Conservation (phyloP, 139 green algal genomes). For the Diplosphaera chodatii region DNA sequence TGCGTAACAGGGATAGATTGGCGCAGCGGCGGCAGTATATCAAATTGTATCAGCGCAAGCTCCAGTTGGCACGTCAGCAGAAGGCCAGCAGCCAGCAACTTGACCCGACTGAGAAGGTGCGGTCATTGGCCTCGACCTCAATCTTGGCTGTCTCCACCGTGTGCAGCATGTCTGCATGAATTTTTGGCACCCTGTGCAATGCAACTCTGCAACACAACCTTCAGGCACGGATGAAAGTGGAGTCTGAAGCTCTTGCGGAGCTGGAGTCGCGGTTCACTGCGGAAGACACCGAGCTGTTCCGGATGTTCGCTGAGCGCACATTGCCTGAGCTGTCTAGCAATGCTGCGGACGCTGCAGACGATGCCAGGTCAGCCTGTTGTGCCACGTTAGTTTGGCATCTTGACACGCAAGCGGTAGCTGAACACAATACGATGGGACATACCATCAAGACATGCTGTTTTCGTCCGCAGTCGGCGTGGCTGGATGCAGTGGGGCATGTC, state of each 20-base stretch:
- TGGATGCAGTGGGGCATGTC: constrained; percentile 35
- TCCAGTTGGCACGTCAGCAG: constrained; percentile 13
- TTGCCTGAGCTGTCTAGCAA: not conserved
- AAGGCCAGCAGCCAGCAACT: not conserved
- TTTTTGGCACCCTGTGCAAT: not conserved
- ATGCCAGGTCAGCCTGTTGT: too few species aligned
- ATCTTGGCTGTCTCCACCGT: too few species aligned
- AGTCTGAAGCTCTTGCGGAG: constrained; percentile 13
- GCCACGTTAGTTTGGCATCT: too few species aligned
- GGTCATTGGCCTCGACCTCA: not conserved
- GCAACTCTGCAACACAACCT: not conserved
- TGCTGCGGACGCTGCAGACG: not conserved
- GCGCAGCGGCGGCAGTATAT: constrained; percentile 22
- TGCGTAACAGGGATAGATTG: not conserved
- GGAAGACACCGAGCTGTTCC: constrained; percentile 28
- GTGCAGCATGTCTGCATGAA: too few species aligned
- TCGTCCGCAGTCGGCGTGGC: constrained; percentile 2
- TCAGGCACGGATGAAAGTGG: not conserved
- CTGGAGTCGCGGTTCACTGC: constrained; percentile 31
- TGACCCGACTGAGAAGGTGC: not conserved
- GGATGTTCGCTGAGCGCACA: constrained; percentile 17
- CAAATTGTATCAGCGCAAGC: constrained; percentile 15
- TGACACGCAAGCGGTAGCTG: too few species aligned
- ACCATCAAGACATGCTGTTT: not conserved
- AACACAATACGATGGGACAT: too few species aligned